Conservation (phyloP, 2,329 filamentous ascomycete genomes). For the Neonectria faginata region DNA sequence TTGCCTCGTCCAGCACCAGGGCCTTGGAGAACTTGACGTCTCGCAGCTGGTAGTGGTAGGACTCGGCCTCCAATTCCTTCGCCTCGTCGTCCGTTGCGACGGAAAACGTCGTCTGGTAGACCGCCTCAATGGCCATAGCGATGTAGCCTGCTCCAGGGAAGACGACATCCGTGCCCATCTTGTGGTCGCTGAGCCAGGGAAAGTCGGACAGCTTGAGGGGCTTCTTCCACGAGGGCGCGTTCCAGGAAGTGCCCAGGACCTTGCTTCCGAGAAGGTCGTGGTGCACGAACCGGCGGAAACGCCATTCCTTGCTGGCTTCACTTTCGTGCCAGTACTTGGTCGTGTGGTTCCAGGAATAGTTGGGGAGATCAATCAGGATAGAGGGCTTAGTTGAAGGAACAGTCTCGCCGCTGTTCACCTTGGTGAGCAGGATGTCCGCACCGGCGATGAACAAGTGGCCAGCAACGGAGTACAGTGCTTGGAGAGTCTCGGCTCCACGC, state of each 20-base stretch:
- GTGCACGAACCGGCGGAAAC: constrained; percentile 52
- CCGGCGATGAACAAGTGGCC: constrained; percentile 19
- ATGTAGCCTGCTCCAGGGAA: constrained; percentile 57
- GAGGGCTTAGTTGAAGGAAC: constrained; percentile 18
- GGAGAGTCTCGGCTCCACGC: constrained; percentile 10
- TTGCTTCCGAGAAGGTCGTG: constrained; percentile 57
- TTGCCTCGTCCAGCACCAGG: constrained; percentile 19
- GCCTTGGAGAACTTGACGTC: constrained; percentile 24
- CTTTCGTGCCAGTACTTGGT: constrained; percentile 59
- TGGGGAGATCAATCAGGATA: constrained; percentile 53
- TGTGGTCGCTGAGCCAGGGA: constrained; percentile 57
- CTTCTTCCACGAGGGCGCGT: constrained; percentile 53
- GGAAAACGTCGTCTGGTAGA: constrained; percentile 43
- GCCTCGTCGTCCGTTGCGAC: constrained; percentile 6
- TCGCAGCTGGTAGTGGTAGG: constrained; percentile 18
- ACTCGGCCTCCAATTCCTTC: neutral
- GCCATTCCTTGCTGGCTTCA: constrained; percentile 50
- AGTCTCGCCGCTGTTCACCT: constrained; percentile 16
- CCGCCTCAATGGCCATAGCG: constrained; percentile 55
- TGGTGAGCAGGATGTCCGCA: constrained; percentile 7
- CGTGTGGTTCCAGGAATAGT: constrained; percentile 60
- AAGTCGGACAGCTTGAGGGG: constrained; percentile 53
- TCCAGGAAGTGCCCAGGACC: constrained; percentile 47
- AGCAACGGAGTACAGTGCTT: constrained; percentile 9
- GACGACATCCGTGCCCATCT: constrained; percentile 54